These are phyloP conservation scores for Picochlorum sp. DNA, from an alignment of 139 green algal genomes.

Conservation along the genomic window DNA sequence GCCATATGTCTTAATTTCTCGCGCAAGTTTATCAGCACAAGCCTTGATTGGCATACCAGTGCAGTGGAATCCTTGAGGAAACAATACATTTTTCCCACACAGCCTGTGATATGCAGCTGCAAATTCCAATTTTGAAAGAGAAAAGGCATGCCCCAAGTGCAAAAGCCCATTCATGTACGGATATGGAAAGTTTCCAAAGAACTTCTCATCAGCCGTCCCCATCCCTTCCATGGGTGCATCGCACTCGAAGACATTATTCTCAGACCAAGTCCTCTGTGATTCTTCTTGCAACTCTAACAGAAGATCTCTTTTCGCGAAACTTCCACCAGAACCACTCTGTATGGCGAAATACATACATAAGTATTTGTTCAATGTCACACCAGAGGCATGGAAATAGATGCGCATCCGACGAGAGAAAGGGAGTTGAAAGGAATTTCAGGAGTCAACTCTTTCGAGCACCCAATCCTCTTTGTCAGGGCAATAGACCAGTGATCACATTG, in stretches of 20 bases:
- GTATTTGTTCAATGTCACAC: no score
- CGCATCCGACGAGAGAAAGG: no score
- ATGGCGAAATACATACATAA: no score
- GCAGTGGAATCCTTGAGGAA: slow-evolving; percentile 96
- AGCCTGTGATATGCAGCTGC: slow-evolving; percentile 89
- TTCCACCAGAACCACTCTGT: slow-evolving; percentile 4
- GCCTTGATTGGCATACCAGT: slow-evolving; percentile 99
- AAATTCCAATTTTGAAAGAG: slow-evolving; percentile 97
- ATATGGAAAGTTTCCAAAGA: slow-evolving; percentile 98
- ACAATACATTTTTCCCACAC: slow-evolving; percentile 82
- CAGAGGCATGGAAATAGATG: no score
- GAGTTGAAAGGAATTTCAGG: no score
- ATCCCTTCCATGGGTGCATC: slow-evolving; percentile 51
- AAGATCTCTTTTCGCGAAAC: slow-evolving; percentile 57
- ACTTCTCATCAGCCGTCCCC: slow-evolving; percentile 62
- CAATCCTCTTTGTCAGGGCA: no score
- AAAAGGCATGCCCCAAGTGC: slow-evolving; percentile 97
- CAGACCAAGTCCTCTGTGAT: slow-evolving; percentile 73
- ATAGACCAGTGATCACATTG: no score
- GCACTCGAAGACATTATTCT: slow-evolving; percentile 74
- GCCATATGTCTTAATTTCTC: slow-evolving; percentile 79
- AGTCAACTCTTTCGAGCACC: no score
- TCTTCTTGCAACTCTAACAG: slow-evolving; percentile 71
- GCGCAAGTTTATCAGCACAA: slow-evolving; percentile 84
- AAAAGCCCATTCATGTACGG: slow-evolving; percentile 99